These are phyloP conservation scores for Lolium rigidum DNA, from an alignment of 176 grass and related monocot genomes.

Conservation along the genomic window DNA sequence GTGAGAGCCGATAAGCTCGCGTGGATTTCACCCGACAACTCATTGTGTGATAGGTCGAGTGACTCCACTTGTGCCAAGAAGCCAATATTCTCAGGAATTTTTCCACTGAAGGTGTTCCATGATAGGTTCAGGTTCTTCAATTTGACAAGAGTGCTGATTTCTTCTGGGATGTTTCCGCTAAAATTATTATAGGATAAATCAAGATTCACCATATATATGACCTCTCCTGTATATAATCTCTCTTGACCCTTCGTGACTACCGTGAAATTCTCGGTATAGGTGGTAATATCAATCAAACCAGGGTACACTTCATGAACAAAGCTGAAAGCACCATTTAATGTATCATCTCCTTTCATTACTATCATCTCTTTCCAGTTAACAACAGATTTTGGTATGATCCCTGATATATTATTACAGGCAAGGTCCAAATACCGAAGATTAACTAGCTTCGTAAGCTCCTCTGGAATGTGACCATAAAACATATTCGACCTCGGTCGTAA, in stretches of 20 bases:
- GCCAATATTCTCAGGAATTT: not conserved
- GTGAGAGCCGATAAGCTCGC: not conserved
- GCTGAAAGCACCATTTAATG: not conserved
- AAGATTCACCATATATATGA: not conserved
- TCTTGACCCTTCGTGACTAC: not conserved
- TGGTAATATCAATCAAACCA: too few relatives aligned
- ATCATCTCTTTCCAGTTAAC: not conserved
- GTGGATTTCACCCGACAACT: not conserved
- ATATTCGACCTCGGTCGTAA: constrained; percentile 5
- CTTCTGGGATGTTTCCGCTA: not conserved
- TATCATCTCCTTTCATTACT: not conserved
- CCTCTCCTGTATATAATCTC: too few relatives aligned
- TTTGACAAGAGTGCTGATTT: not conserved
- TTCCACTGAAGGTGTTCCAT: constrained; percentile 4
- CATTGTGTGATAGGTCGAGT: constrained; percentile 6
- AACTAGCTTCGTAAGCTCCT: not conserved
- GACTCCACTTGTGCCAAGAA: not conserved
- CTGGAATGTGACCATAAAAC: constrained; percentile 45
- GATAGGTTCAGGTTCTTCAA: constrained; percentile 30
- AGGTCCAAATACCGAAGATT: constrained; percentile 20
- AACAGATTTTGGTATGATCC: constrained; percentile 12
- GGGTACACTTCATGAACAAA: not conserved
- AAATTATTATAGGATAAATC: constrained; percentile 48
- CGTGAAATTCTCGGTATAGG: not conserved
- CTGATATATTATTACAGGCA: constrained; percentile 21